These are phyloP conservation scores for Alternaria arborescens DNA, from an alignment of 2,329 filamentous ascomycete species.

Conservation along the genomic window DNA sequence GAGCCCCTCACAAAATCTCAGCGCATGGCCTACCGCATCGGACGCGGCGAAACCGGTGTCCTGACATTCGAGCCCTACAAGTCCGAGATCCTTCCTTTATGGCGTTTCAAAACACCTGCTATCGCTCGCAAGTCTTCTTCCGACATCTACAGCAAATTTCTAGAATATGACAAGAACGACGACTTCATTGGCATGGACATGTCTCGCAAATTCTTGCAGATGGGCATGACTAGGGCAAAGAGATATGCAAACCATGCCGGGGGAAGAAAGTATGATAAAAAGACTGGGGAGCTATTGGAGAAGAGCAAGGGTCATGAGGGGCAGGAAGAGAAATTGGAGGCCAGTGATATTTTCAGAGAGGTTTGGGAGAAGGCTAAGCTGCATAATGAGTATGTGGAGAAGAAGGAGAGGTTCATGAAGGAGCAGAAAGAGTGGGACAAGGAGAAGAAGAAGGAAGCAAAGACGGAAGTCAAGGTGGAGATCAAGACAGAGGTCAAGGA, in stretches of 20 bases:
- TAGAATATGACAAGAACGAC: constrained; percentile 58
- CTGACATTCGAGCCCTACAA: constrained; percentile 72
- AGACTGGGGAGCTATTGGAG: constrained; percentile 51
- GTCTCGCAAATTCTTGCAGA: constrained; percentile 70
- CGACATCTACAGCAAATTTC: constrained; percentile 61
- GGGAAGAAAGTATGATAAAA: constrained; percentile 63
- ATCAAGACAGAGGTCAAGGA: constrained; percentile 5
- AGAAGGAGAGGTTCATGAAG: constrained; percentile 58
- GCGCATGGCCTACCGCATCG: constrained; percentile 65
- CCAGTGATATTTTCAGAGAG: constrained; percentile 59
- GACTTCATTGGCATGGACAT: constrained; percentile 73
- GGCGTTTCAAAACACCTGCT: constrained; percentile 65
- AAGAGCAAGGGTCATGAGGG: constrained; percentile 58
- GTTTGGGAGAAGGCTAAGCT: constrained; percentile 59
- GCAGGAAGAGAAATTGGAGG: constrained; percentile 60
- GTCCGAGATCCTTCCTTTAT: constrained; percentile 65
- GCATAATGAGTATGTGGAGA: constrained; percentile 55
- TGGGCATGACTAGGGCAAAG: constrained; percentile 70
- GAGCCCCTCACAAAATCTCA: constrained; percentile 41
- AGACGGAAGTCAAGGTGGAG: constrained; percentile 1
- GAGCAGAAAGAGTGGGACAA: constrained; percentile 58
- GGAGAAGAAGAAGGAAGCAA: constrained; percentile 21
- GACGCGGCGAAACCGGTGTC: constrained; percentile 68
- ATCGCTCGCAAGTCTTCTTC: constrained; percentile 62
- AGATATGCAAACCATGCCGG: constrained; percentile 66